A percentile compares a stretch with the other conserved stretches of the same genome.
These are phyloP conservation scores for Friedmanniomyces simplex DNA, from an alignment of 495 filamentous ascomycete genomes.

Conservation along the genomic window DNA sequence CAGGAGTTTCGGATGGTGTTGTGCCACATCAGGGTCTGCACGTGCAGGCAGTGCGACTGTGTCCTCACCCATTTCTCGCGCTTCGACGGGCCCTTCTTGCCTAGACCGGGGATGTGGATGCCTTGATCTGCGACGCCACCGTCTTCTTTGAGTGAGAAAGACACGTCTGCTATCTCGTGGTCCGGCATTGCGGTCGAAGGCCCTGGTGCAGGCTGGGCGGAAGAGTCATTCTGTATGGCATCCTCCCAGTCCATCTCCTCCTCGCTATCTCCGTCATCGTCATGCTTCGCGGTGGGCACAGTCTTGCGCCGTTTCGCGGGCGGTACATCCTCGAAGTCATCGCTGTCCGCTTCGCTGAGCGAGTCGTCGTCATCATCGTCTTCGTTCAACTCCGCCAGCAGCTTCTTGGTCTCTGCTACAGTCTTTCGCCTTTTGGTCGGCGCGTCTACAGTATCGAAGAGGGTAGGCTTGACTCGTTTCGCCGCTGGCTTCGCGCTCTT, in stretches of 20 bases:
- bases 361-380: conserved; percentile 49
- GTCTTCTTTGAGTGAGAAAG: conserved; percentile 15
- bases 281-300: conserved; percentile 24
- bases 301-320: conserved; percentile 18
- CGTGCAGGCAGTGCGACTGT: conserved; percentile 77
- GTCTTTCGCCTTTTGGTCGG: conserved; percentile 36
- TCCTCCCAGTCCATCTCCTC: conserved; percentile 84
- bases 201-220: conserved; percentile 2
- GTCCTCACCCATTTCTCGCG: conserved; percentile 67
- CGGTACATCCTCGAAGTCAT: conserved; percentile 55
- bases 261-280: conserved; percentile 15
- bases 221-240: conserved; percentile 46
- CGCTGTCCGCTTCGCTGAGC: conserved; percentile 49
- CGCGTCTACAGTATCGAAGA: conserved; percentile 61
- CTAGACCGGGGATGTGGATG: conserved; percentile 23
- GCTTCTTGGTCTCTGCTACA: conserved; percentile 39
- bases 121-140: conserved; percentile 13
- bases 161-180: conserved; percentile 16
- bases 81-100: conserved; percentile 75
- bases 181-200: neutral
- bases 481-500: conserved; percentile 13
- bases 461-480: conserved; percentile 14
- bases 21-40: conserved; percentile 78
- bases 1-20: conserved; percentile 80
- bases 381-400: conserved; percentile 40